A percentile compares a stretch with the other conserved stretches of the same genome.
phyloP scores from a whole-genome alignment of 148 eudicot genomes.

The Dysphania ambrosioides region DNA sequence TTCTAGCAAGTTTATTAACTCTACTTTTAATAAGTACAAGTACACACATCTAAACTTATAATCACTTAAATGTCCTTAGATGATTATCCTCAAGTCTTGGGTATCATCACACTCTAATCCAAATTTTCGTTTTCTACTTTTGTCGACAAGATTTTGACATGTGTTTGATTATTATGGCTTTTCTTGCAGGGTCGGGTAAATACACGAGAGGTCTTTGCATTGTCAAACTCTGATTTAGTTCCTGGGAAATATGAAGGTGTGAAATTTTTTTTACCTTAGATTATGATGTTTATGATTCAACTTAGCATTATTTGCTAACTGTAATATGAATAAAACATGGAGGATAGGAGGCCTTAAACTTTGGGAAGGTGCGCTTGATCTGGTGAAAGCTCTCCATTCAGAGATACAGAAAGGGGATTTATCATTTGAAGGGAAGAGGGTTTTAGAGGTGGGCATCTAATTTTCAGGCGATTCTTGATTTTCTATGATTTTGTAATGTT shows the following conservation, averaged over 20 bases:
- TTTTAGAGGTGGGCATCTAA: constrained; percentile 79
- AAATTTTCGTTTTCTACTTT: not conserved
- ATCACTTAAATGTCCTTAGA: not conserved
- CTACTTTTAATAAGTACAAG: too few relatives aligned
- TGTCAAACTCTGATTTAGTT: constrained; percentile 87
- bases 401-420: constrained; percentile 55
- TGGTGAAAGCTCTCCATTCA: constrained; percentile 64
- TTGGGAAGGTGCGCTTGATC: constrained; percentile 96
- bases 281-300: not conserved
- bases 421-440: constrained; percentile 60
- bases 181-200: constrained; percentile 80
- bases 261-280: not conserved
- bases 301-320: not conserved
- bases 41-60: not conserved
- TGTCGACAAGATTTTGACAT: not conserved
- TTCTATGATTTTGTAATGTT: not conserved
- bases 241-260: constrained; percentile 99
- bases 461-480: constrained; percentile 33
- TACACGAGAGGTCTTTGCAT: constrained; percentile 74
- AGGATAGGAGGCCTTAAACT: constrained; percentile 77
- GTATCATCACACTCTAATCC: not conserved
- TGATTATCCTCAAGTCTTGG: not conserved
- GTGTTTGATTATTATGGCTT: not conserved
- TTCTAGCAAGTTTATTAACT: not conserved
- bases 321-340: constrained; percentile 16